These are phyloP conservation scores for Lentinula sp. DNA, from an alignment of 768 basidiomycete species.

Conservation along the genomic window DNA sequence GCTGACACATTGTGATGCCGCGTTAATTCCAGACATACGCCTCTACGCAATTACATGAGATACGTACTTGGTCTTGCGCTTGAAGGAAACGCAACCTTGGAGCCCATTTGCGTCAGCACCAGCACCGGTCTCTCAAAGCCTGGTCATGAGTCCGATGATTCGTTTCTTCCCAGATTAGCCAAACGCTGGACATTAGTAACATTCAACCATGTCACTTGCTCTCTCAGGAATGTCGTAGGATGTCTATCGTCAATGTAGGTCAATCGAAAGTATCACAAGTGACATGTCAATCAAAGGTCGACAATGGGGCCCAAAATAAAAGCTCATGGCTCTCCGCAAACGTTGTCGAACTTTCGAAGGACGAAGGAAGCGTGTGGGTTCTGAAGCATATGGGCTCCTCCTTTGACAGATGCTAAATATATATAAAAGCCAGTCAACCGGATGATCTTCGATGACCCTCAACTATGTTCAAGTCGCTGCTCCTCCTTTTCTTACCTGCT, in stretches of 20 bases:
- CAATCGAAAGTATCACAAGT: neutral
- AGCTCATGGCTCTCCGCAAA: neutral
- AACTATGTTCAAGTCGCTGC: neutral
- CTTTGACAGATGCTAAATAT: neutral
- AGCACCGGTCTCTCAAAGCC: too few species aligned
- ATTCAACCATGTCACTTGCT: neutral
- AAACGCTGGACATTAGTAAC: neutral
- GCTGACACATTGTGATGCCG: too few species aligned
- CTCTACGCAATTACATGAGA: too few species aligned
- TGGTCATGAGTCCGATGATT: too few species aligned
- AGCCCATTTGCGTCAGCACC: too few species aligned
- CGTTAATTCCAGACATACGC: too few species aligned
- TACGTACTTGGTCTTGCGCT: too few species aligned
- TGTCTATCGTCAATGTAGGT: neutral
- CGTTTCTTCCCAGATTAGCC: neutral
- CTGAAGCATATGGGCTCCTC: neutral
- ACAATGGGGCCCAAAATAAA: neutral
- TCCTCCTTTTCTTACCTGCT: neutral
- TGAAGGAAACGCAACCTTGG: too few species aligned
- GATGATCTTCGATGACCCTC: neutral
- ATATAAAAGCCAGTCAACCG: neutral
- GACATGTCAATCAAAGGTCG: neutral
- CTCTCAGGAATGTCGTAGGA: neutral
- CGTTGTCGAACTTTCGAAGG: neutral
- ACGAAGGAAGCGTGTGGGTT: too few species aligned